Evolutionary conservation across 768 basidiomycete genomes (phyloP).

Genomic region (Boletus sensibilis): DNA sequence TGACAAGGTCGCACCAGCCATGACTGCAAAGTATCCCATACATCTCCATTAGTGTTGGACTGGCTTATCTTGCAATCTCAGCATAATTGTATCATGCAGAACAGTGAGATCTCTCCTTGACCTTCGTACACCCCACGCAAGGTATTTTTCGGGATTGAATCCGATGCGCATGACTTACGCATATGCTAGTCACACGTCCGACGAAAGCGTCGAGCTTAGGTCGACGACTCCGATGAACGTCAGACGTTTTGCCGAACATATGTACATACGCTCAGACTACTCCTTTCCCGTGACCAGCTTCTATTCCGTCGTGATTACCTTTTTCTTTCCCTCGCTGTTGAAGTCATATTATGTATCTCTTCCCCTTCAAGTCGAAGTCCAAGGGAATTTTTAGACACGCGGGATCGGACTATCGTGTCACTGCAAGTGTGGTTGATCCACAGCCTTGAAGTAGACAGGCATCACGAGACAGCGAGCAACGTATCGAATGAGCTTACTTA

Average conservation of each 20-base stretch:
- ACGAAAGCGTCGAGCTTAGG: not conserved
- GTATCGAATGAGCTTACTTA: not conserved
- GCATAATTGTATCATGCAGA: not conserved
- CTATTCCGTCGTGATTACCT: not conserved
- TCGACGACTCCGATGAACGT: not conserved
- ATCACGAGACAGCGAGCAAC: not conserved
- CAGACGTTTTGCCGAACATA: too few relatives aligned
- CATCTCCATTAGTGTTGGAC: not conserved
- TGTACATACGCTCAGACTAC: not conserved
- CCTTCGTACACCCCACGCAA: not conserved
- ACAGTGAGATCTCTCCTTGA: not conserved
- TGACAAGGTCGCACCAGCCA: constrained; percentile 7
- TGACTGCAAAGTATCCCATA: not conserved
- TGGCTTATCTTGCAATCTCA: not conserved
- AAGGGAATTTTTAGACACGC: not conserved
- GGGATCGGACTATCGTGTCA: not conserved
- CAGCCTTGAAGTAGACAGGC: not conserved
- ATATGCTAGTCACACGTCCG: not conserved
- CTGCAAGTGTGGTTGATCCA: not conserved
- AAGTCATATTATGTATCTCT: not conserved
- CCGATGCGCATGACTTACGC: not conserved
- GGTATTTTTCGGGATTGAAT: not conserved
- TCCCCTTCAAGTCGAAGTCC: not conserved
- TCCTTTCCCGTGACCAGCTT: not conserved
- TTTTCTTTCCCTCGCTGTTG: not conserved